Evolutionary conservation across 2,329 filamentous ascomycete genomes (phyloP).

Genomic region (Cercospora citrullina): DNA sequence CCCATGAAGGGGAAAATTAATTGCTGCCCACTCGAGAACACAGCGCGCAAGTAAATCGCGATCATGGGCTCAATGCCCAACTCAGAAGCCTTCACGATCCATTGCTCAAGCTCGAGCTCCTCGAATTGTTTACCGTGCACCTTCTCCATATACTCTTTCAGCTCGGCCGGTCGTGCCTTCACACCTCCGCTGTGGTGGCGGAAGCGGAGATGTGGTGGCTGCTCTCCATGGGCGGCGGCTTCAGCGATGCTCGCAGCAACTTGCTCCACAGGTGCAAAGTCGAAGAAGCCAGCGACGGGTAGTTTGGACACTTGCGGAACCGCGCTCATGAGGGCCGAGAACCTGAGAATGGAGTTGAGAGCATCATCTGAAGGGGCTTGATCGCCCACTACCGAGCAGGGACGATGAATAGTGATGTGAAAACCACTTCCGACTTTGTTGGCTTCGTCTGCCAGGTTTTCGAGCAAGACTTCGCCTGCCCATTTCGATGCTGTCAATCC

Average conservation of each 20-base stretch:
- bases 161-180: constrained; percentile 16
- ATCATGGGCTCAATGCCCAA: constrained; percentile 25
- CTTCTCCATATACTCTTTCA: constrained; percentile 16
- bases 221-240: neutral
- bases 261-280: constrained; percentile 19
- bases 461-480: constrained; percentile 23
- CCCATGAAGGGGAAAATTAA: constrained; percentile 26
- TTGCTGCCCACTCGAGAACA: neutral
- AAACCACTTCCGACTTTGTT: neutral
- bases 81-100: constrained; percentile 17
- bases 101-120: constrained; percentile 23
- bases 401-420: constrained; percentile 23
- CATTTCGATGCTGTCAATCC: constrained; percentile 26
- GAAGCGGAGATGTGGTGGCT: constrained; percentile 14
- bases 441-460: constrained; percentile 5
- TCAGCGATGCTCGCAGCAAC: constrained; percentile 16
- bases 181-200: constrained; percentile 22
- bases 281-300: constrained; percentile 19
- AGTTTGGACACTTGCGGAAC: constrained; percentile 18
- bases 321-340: constrained; percentile 17
- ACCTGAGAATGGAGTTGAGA: constrained; percentile 23
- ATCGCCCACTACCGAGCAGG: constrained; percentile 21
- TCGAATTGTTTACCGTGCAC: constrained; percentile 15
- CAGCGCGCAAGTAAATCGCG: constrained; percentile 20
- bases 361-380: constrained; percentile 23